phyloP scores from a whole-genome alignment of 1,139 yeast species.

The Candida sp. region DNA sequence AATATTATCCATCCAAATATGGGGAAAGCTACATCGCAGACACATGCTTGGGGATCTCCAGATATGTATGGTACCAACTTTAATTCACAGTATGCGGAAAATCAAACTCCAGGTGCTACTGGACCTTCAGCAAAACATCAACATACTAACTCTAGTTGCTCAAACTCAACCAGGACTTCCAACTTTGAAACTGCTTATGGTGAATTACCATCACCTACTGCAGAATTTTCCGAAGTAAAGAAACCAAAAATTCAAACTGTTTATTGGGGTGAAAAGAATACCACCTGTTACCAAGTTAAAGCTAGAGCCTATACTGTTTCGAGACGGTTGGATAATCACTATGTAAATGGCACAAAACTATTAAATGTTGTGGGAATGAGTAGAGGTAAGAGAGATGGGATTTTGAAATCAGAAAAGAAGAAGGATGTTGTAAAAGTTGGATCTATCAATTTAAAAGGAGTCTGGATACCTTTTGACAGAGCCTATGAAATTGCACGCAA shows the following conservation, averaged over 20 bases:
- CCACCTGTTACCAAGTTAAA: slow-evolving; percentile 48
- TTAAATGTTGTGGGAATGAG: slow-evolving; percentile 94
- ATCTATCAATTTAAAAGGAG: slow-evolving; percentile 53
- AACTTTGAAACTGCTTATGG: background rate
- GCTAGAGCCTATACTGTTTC: slow-evolving; percentile 44
- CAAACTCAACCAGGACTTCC: background rate
- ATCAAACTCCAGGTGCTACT: background rate
- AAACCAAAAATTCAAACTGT: slow-evolving; percentile 45
- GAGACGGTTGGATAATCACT: slow-evolving; percentile 49
- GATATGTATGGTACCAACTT: background rate
- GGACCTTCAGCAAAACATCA: background rate
- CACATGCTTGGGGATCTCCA: background rate
- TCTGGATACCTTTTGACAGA: slow-evolving; percentile 55
- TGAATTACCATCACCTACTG: slow-evolving; percentile 5
- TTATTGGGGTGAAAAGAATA: slow-evolving; percentile 47
- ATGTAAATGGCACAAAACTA: slow-evolving; percentile 57
- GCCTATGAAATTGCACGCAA: slow-evolving; percentile 51
- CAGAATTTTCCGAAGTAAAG: slow-evolving; percentile 13
- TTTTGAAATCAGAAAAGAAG: slow-evolving; percentile 48
- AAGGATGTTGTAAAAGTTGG: slow-evolving; percentile 50
- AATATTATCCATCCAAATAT: background rate
- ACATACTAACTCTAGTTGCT: background rate
- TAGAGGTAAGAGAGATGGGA: slow-evolving; percentile 94
- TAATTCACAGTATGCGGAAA: background rate
- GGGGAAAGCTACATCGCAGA: background rate